These are phyloP conservation scores for Pichia occidentalis DNA, from an alignment of 805 yeast genomes.

Conservation along the genomic window DNA sequence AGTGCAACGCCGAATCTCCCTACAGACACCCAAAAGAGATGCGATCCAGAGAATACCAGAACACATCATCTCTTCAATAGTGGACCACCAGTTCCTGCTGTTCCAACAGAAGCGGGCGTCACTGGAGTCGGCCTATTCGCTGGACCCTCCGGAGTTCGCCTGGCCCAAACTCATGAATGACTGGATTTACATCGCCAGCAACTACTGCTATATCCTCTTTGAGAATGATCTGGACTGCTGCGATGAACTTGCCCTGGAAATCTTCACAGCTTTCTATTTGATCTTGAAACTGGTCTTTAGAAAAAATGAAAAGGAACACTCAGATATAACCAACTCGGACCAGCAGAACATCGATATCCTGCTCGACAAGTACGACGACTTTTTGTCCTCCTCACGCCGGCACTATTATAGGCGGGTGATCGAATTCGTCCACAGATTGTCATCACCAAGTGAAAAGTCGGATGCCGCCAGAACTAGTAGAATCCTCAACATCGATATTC, in stretches of 20 bases:
- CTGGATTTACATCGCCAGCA: slow-evolving; percentile 11
- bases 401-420: not conserved
- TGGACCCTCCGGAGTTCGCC: not conserved
- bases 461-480: no score
- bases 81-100: slow-evolving; percentile 1
- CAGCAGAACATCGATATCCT: slow-evolving; percentile 5
- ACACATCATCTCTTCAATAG: slow-evolving; percentile 1
- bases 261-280: slow-evolving; percentile 8
- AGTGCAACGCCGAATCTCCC: slow-evolving; percentile 4
- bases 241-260: slow-evolving; percentile 8
- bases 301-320: not conserved
- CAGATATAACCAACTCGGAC: not conserved
- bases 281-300: slow-evolving; percentile 3
- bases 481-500: not conserved
- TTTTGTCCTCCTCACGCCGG: not conserved
- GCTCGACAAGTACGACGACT: slow-evolving; percentile 3
- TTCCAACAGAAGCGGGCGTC: slow-evolving; percentile 1
- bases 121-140: slow-evolving; percentile 1
- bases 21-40: slow-evolving; percentile 1
- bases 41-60: slow-evolving; percentile 1
- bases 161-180: slow-evolving; percentile 5
- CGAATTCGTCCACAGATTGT: not conserved
- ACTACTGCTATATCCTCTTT: slow-evolving; percentile 5
- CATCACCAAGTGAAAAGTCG: no score
- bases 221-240: slow-evolving; percentile 6